Percentiles rank a stretch among this genome's conserved stretches.
These are phyloP conservation scores for Xerocomus minutiporus DNA, from an alignment of 1,284 basidiomycete genomes.

Conservation along the genomic window DNA sequence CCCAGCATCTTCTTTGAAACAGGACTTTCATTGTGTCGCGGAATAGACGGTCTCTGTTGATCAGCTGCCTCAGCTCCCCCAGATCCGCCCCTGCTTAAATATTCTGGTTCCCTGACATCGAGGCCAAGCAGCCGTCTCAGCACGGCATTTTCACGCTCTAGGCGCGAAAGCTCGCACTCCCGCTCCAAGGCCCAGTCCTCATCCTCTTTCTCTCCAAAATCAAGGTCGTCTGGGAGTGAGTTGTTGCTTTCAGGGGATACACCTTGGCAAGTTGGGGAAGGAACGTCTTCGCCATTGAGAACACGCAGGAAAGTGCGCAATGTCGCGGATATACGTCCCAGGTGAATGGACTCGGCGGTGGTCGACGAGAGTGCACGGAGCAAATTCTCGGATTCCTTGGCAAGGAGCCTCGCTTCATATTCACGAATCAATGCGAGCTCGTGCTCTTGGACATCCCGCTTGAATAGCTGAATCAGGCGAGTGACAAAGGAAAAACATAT, in stretches of 20 bases:
- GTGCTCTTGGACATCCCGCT: constrained; percentile 93
- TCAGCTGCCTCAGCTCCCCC: constrained; percentile 12
- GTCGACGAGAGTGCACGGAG: constrained; percentile 56
- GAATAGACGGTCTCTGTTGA: constrained; percentile 14
- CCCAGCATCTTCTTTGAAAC: constrained; percentile 34
- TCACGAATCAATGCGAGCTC: constrained; percentile 88
- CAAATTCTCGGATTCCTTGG: constrained; percentile 71
- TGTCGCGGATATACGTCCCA: constrained; percentile 69
- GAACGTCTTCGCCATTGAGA: constrained; percentile 66
- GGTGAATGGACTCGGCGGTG: constrained; percentile 64
- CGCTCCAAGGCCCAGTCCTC: constrained; percentile 78
- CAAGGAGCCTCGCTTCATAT: constrained; percentile 82
- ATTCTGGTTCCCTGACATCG: constrained; percentile 26
- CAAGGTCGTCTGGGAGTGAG: constrained; percentile 13
- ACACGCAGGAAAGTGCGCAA: constrained; percentile 73
- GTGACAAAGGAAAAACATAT: not conserved
- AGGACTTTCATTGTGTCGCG: constrained; percentile 25
- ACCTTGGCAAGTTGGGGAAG: constrained; percentile 6
- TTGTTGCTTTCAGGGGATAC: constrained; percentile 4
- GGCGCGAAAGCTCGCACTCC: constrained; percentile 78
- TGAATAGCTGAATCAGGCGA: not conserved
- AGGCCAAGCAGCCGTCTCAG: constrained; percentile 65
- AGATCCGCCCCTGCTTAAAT: constrained; percentile 1
- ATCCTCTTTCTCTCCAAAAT: constrained; percentile 23
- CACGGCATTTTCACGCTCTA: constrained; percentile 83